Evolutionary conservation across 2,329 filamentous ascomycete genomes (phyloP), one percentile per base, ranked within the genome.

Genomic region (Claviceps humidiphila): DNA sequence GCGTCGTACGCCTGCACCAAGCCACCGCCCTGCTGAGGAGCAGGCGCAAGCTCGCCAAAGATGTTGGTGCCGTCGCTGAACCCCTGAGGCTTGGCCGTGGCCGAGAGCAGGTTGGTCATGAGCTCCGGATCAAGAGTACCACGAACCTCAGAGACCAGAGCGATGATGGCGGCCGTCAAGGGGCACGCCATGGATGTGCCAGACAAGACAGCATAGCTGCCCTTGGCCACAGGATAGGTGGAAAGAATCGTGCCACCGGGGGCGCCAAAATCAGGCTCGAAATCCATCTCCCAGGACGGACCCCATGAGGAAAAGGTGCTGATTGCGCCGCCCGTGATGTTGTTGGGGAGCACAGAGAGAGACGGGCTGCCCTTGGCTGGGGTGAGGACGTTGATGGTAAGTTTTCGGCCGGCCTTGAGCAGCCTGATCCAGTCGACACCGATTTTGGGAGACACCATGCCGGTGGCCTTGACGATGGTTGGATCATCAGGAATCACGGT

Each of bases 171-270:
- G 4, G 78, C 76, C 5, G 74, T 67, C 8, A 78, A 68, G 6
- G 79, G 78, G 39, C 72, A 74, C 2, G 78, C 72, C 79, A 82
- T 82, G 2, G 77, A 81, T 0, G 77, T 81, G n/a, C 78, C 78
- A 42, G 68, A 78, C 34, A 71, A 62, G 1, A 80, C 70, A 22
- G 69, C 71, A 51, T 80, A 83, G 26, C 66, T 65, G 24, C 74
- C 74, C 38, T 68, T 59, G 2, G 63, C 62, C 3, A 61, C 52
- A 0, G 75, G 76, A 56, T 69, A 82, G 0, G 78, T 81, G 7
- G 77, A 79, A 22, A 82, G 62, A 45, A 82, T 81, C 47, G 70
- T 69, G 46, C 76, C 76, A 40, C 78, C 77, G 2, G 77, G 75
- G 1, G 75, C 70, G 16, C 71, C 74, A 42, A 80, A 62, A 55